Evolutionary conservation across 495 filamentous ascomycete species (phyloP).

Genomic region (Aspergillus biplanus): DNA sequence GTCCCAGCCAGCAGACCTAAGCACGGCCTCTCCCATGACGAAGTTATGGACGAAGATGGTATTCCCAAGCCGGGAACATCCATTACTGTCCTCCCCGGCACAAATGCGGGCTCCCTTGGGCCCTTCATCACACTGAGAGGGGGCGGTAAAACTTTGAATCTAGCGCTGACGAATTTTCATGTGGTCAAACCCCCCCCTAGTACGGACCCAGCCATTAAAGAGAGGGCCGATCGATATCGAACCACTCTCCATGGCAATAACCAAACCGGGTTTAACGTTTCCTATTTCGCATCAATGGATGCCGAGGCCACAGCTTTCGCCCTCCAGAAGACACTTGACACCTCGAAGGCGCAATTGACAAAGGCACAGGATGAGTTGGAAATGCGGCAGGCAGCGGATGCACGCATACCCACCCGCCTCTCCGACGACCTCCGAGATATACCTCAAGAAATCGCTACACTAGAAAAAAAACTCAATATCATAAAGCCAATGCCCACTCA

Average conservation of each 20-base stretch:
- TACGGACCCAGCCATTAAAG: neutral
- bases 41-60: too few species aligned
- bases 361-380: neutral
- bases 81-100: conserved; percentile 4
- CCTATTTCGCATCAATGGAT: conserved; percentile 1
- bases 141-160: neutral
- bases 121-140: conserved; percentile 3
- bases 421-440: neutral
- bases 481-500: conserved; percentile 4
- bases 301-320: neutral
- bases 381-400: neutral
- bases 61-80: conserved; percentile 6
- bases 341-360: neutral
- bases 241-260: neutral
- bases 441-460: neutral
- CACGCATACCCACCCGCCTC: neutral
- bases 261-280: conserved; percentile 4
- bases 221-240: conserved; percentile 1
- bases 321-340: neutral
- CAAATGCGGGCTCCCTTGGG: conserved; percentile 1
- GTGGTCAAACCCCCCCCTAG: neutral
- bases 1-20: neutral
- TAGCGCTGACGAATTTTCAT: neutral
- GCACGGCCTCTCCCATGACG: too few species aligned
- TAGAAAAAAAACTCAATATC: neutral